A percentile compares a stretch with the other conserved stretches of the same genome.
phyloP scores from a whole-genome alignment of 768 basidiomycete genomes.

The Mycena leptocephala region DNA sequence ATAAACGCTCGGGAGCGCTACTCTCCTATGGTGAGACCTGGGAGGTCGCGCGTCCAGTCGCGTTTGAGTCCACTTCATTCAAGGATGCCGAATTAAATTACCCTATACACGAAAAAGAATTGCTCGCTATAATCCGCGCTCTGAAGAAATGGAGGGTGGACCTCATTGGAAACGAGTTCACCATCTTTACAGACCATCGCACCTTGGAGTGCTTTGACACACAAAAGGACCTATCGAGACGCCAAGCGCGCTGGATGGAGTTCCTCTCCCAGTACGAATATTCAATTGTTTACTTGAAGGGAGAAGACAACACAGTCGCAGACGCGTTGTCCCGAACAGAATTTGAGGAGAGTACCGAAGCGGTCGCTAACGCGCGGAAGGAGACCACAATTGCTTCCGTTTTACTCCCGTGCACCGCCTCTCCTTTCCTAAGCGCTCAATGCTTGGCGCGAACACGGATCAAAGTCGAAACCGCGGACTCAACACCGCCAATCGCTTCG shows the following conservation, averaged over 20 bases:
- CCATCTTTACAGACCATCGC: slow-evolving; percentile 51
- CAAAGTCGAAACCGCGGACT: no score
- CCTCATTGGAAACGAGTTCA: slow-evolving; percentile 31
- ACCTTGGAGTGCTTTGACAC: slow-evolving; percentile 47
- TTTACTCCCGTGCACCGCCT: no score
- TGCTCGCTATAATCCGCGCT: slow-evolving; percentile 49
- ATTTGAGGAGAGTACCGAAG: background rate
- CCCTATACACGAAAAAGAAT: slow-evolving; percentile 29
- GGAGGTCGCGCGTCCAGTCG: slow-evolving; percentile 48
- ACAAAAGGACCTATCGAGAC: no score
- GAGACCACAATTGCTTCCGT: no score
- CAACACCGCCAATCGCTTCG: background rate
- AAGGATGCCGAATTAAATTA: slow-evolving; percentile 48
- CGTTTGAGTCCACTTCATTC: slow-evolving; percentile 43
- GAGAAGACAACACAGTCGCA: background rate
- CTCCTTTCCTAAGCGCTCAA: no score
- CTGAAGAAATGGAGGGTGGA: slow-evolving; percentile 39
- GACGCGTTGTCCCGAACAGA: background rate
- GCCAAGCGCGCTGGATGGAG: no score
- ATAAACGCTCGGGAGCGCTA: slow-evolving; percentile 44
- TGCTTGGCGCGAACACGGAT: no score
- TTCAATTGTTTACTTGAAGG: background rate
- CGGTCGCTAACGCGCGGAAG: no score
- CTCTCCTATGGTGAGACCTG: slow-evolving; percentile 43
- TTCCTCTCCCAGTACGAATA: background rate